A percentile compares a stretch with the other conserved stretches of the same genome.
Evolutionary conservation across 371 early-diverging fungal species (phyloP).

Genomic region (Phascolomyces articulosus): DNA sequence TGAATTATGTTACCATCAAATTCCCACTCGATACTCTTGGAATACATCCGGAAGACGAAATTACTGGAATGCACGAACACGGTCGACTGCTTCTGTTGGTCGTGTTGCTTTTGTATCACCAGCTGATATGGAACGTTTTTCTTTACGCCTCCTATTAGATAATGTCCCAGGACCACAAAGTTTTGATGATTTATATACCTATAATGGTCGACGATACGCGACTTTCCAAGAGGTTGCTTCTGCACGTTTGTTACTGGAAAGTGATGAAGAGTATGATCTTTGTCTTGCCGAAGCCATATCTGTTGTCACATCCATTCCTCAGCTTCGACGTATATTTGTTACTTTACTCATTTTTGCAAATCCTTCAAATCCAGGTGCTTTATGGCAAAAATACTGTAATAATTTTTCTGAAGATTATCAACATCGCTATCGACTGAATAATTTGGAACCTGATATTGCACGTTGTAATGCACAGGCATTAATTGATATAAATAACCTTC

Average conservation of each 20-base stretch:
- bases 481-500: constrained; percentile 3
- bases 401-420: constrained; percentile 6
- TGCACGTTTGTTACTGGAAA: constrained; percentile 3
- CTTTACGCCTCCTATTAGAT: background rate
- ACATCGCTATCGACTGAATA: background rate
- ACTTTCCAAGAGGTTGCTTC: background rate
- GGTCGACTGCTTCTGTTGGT: background rate
- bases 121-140: background rate
- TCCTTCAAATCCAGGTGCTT: constrained; percentile 3
- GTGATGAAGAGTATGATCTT: constrained; percentile 4
- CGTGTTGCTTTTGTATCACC: constrained; percentile 2
- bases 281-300: constrained; percentile 7
- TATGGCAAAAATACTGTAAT: constrained; percentile 1
- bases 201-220: background rate
- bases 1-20: constrained; percentile 1
- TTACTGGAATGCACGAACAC: no score
- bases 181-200: constrained; percentile 2
- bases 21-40: background rate
- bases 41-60: no score
- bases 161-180: constrained; percentile 5
- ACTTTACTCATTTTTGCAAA: constrained; percentile 7
- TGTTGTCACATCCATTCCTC: background rate
- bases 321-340: constrained; percentile 4
- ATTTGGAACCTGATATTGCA: background rate
- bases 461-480: constrained; percentile 7